Evolutionary conservation across 345 rosid genomes (phyloP), one percentile per base, ranked within the genome.

Genomic region (Citrus cavaleriei): DNA sequence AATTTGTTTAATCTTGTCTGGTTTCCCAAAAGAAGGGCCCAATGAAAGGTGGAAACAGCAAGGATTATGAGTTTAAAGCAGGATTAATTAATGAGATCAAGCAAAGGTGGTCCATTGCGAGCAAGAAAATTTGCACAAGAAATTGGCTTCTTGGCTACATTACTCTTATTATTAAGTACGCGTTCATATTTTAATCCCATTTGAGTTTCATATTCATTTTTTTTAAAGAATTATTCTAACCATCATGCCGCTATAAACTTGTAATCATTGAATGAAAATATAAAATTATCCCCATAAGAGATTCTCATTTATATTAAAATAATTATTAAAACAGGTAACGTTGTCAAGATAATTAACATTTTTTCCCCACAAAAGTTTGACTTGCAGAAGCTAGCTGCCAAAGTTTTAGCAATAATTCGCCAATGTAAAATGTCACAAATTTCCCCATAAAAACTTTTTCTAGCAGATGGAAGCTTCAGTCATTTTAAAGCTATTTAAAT

Each of bases 211-310:
- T 83, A 81, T 73, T 83, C 73, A 40, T 66, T 81, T 32, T 32
- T 8, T 38, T 35, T 0, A 40, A 35, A 42, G 78, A 79, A 84
- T 81, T 67, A 79, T 81, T 61, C 58, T 65, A 21, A 59, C 79
- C 34, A 71, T 82, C 59, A 71, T 85, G 77, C 62, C 57, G 73
- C 62, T 75, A 65, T 70, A 80, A 55, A 46, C 78, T 74, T 78
- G 81, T 77, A 81, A 87, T 87, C 87, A 89, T 87, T 79, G 83
- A 75, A 7, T 28, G 4, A 59, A 79, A n/a, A 35, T 68, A 76
- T 57, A 54, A 68, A 62, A 68, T 64, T 72, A 73, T 68, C 25
- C 55, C 51, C 46, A 13, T 14, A 34, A 32, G 57, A 59, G 68
- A 81, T 57, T 77, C 86, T 6, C 55, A 27, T 64, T 19, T 40